Evolutionary conservation across 2,329 filamentous ascomycete species (phyloP), one percentile per base, ranked within the genome.

Genomic region (Dothideomycetidae sp.): DNA sequence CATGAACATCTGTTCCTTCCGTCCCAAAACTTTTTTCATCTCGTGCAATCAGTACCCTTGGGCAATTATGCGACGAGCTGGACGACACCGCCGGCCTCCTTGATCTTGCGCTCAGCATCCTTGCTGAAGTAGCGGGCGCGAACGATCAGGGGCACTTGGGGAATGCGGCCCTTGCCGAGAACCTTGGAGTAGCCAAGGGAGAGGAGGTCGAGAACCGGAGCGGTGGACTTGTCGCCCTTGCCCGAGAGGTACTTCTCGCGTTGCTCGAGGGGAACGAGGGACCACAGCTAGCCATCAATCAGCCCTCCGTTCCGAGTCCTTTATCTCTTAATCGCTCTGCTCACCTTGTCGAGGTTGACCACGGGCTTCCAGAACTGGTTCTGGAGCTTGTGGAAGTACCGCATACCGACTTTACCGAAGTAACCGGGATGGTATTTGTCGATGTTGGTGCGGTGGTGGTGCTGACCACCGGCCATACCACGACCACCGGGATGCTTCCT

Each of bases 21-120:
- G n/a, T 26, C 21, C 23, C 23, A 34, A 32, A 26, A 29, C 38
- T 38, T 42, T 44, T 33, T 41, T 32, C 21, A 26, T 26, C 7
- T 26, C 21, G 21, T 26, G 7, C 21, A 26, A 26, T 32, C 19
- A 30, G 26, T n/a, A n/a, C n/a, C n/a, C n/a, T n/a, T n/a, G n/a
- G 32, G 36, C 53, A 51, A 57, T 73, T 81, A 94, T 68, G 85
- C 86, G 60, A 94, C 83, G 63, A 94, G 75, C 75, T 94, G 84
- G 58, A 93, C 72, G 59, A 93, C 82, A 68, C 88, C 88, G 66
- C 90, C 90, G 58, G 86, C 88, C 67, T 90, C 84, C 64, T 82
- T 93, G 69, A 98, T 94, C 81, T 98, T 98, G 71, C 83, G 74
- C 80, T 98, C 90, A 53, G 90, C 90, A 64, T 93, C 78, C 63